Evolutionary conservation across 192 early-diverging fungal species (phyloP).

Genomic region (Backusella tarrabulga): DNA sequence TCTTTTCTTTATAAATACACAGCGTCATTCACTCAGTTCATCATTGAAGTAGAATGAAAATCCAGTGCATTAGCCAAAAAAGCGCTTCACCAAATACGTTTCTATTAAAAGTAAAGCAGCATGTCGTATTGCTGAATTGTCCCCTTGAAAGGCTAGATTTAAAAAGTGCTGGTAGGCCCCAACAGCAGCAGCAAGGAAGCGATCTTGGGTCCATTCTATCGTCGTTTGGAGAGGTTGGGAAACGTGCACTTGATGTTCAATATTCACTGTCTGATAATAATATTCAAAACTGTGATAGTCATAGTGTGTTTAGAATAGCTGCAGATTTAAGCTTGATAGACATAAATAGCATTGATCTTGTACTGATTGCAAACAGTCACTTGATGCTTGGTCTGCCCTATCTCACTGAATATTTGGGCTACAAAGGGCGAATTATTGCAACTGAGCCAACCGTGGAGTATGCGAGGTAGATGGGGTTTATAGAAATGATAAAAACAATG

Average conservation of each 20-base stretch:
- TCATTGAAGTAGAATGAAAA: slow-evolving; percentile 20
- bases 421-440: slow-evolving; percentile 72
- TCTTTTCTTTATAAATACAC: not conserved
- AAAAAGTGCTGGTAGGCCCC: not conserved
- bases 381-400: slow-evolving; percentile 78
- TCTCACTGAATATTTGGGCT: slow-evolving; percentile 79
- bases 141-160: slow-evolving; percentile 19
- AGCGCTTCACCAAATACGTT: slow-evolving; percentile 17
- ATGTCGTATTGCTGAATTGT: slow-evolving; percentile 32
- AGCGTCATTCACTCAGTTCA: not conserved
- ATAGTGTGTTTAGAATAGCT: slow-evolving; percentile 29
- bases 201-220: slow-evolving; percentile 4
- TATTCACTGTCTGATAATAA: not conserved
- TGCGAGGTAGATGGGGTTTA: slow-evolving; percentile 48
- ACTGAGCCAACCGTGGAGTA: slow-evolving; percentile 82
- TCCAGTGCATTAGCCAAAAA: slow-evolving; percentile 24
- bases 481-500: not conserved
- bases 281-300: slow-evolving; percentile 11
- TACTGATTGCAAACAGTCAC: slow-evolving; percentile 74
- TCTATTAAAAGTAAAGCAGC: slow-evolving; percentile 22
- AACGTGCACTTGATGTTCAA: slow-evolving; percentile 11
- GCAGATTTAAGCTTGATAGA: slow-evolving; percentile 58
- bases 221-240: slow-evolving; percentile 10
- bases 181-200: not conserved
- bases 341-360: slow-evolving; percentile 68